Conservation (phyloP, 2,329 filamentous ascomycete genomes). For the Pyricularia grisea region DNA sequence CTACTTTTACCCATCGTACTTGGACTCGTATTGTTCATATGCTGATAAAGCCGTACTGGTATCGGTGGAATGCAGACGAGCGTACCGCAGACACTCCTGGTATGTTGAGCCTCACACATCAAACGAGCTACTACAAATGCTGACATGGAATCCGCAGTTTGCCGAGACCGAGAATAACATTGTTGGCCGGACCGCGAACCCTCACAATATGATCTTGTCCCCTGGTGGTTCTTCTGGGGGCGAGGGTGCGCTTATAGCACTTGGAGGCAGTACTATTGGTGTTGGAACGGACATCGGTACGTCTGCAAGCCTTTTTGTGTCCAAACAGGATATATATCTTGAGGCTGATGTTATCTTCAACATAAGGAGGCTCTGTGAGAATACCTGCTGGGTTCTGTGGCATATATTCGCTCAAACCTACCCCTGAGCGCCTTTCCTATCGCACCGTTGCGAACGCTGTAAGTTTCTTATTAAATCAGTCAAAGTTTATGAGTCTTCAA, state of each 20-base stretch:
- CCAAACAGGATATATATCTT: background rate
- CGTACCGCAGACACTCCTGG: constrained; percentile 22
- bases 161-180: constrained; percentile 57
- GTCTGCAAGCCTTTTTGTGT: background rate
- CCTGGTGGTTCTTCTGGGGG: constrained; percentile 60
- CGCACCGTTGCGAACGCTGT: background rate
- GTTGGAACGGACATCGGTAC: constrained; percentile 53
- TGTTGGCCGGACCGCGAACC: constrained; percentile 54
- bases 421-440: background rate
- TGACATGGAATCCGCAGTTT: constrained; percentile 50
- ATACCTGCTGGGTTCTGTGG: background rate
- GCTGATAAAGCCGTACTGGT: background rate
- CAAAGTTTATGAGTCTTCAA: background rate
- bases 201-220: constrained; percentile 47
- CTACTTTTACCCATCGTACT: background rate
- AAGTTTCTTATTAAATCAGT: background rate
- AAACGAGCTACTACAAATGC: constrained; percentile 39
- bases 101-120: constrained; percentile 49
- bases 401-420: background rate
- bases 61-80: background rate
- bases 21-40: background rate
- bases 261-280: constrained; percentile 50
- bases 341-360: background rate
- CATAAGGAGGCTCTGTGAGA: background rate
- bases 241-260: constrained; percentile 52